Base-by-base conservation (phyloP, 208 protist genomes). In the Acanthamoeba lenticulata region DNA sequence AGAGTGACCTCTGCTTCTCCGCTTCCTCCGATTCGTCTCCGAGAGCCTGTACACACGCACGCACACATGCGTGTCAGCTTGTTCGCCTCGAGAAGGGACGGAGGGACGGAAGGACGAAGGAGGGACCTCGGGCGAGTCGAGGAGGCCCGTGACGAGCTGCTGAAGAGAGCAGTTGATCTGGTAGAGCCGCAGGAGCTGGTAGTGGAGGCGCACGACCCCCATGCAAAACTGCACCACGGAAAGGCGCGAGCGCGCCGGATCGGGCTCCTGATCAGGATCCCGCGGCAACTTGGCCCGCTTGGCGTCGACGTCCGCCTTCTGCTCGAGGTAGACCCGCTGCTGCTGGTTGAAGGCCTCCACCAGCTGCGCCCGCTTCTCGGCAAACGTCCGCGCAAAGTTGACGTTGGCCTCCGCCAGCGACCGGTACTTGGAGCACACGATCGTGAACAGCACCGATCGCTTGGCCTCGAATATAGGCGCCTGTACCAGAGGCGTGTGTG, bases 261-360 rank as follows among this genome's bases (percentile, higher is more conserved):
- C 55, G 1, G 34, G 47, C 3, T 60, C 29, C n/a, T 74, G 34
- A 34, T 36, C 29, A n/a, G 34, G 15, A 15, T 60, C 83, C 24
- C 40, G 47, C 13, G 65, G 89, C 9, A 93, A 40, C 65, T 93
- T 93, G 65, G 89, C 42, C 29, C 65, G 32, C 65, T 93, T 93
- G 17, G 38, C 47, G 27, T 93, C 89, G 29, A 93, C 89, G 34
- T 81, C 65, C 17, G 47, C 89, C 47, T 93, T 93, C 40, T 93
- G 89, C 7, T 93, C 89, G 21, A 93, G 42, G 38, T 83, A 93
- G 29, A 93, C 38, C 9, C 89, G 89, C 65, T 93, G 89, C 36
- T 93, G 89, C 45, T 93, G 89, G 44, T 93, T 93, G 62, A 93
- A 79, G n/a, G 89, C 89, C n/a, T 93, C 89, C 65, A 93, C 57